Conservation (phyloP, 345 rosid genomes). For the Reutealis trisperma region DNA sequence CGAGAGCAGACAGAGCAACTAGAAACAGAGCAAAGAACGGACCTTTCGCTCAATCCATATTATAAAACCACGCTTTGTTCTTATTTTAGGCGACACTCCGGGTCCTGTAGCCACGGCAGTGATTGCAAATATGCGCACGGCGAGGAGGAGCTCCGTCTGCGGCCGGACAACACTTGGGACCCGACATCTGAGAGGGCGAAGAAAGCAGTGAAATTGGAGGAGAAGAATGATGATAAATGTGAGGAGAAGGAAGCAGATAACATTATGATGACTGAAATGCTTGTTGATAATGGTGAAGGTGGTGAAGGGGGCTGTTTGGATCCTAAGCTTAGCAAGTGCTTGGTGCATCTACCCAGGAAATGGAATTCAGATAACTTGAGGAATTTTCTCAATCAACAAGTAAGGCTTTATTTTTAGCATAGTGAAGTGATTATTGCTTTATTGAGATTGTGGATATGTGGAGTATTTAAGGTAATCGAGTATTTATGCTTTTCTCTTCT, state of each 20-base stretch:
- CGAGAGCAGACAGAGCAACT: conserved; percentile 32
- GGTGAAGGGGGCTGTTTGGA: conserved; percentile 44
- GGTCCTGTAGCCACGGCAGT: conserved; percentile 69
- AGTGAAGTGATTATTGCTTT: too few species aligned
- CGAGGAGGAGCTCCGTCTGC: conserved; percentile 75
- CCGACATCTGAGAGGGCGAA: conserved; percentile 87
- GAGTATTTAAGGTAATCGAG: background rate
- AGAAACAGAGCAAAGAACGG: conserved; percentile 21
- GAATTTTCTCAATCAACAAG: conserved; percentile 67
- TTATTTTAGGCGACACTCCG: conserved; percentile 62
- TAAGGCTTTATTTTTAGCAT: conserved; percentile 21
- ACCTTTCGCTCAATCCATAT: conserved; percentile 37
- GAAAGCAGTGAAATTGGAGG: conserved; percentile 47
- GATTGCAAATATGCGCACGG: conserved; percentile 85
- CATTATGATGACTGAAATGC: conserved; percentile 62
- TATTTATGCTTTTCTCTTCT: background rate
- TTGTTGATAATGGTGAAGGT: conserved; percentile 37
- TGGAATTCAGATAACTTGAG: conserved; percentile 65
- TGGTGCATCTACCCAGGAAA: conserved; percentile 70
- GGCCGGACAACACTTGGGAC: conserved; percentile 91
- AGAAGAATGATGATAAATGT: conserved; percentile 28
- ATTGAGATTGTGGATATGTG: background rate
- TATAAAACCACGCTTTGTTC: conserved; percentile 88
- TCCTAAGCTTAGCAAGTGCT: conserved; percentile 62
- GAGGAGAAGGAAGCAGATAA: conserved; percentile 34